Evolutionary conservation across 2,329 filamentous ascomycete species (phyloP).

Genomic region (Beauveria australis): DNA sequence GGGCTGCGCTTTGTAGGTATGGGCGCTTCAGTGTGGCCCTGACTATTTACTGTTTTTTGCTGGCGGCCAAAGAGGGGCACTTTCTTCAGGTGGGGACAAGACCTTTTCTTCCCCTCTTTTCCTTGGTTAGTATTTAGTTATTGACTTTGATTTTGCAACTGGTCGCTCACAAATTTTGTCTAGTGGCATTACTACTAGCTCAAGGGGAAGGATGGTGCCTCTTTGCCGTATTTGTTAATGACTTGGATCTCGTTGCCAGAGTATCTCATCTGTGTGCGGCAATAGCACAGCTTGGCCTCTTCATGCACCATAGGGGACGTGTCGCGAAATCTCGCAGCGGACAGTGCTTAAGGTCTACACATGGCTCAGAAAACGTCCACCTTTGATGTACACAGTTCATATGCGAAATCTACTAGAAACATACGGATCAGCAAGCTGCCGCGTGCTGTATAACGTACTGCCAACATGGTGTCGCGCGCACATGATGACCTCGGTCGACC

Average conservation of each 20-base stretch:
- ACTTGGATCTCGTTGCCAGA: neutral
- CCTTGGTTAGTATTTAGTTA: no score
- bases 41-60: neutral
- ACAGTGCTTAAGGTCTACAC: no score
- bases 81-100: constrained; percentile 4
- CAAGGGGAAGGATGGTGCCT: neutral
- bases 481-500: neutral
- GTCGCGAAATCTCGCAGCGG: neutral
- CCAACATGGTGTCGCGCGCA: neutral
- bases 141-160: neutral
- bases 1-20: neutral
- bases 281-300: neutral
- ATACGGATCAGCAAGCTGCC: neutral
- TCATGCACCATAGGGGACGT: neutral
- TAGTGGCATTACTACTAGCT: neutral
- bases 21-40: neutral
- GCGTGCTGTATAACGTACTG: neutral
- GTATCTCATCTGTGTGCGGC: neutral
- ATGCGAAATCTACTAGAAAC: no score
- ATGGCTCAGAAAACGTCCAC: no score
- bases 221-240: neutral
- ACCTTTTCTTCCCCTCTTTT: neutral
- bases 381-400: no score
- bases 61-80: neutral
- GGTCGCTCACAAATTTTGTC: neutral